Percentiles rank a stretch among this genome's conserved stretches.
These are phyloP conservation scores for Apodospora peruviana DNA, from an alignment of 495 filamentous ascomycete genomes.

Conservation along the genomic window DNA sequence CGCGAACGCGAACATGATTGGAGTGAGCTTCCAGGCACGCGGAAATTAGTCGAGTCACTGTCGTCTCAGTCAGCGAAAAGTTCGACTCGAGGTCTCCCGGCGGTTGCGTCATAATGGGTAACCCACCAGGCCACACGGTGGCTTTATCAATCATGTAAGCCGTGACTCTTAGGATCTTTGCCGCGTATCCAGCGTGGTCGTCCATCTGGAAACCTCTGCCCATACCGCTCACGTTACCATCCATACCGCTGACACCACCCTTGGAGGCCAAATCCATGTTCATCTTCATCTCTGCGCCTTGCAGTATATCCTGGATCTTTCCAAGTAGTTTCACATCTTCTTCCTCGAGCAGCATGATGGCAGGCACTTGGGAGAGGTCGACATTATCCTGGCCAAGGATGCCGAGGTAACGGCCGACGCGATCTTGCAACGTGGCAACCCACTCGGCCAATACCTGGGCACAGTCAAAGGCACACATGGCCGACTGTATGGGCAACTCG, in stretches of 20 bases:
- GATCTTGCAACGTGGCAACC: conserved; percentile 91
- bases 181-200: conserved; percentile 67
- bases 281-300: conserved; percentile 77
- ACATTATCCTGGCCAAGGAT: conserved; percentile 78
- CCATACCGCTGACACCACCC: conserved; percentile 2
- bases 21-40: conserved; percentile 82
- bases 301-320: conserved; percentile 78
- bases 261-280: conserved; percentile 40
- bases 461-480: conserved; percentile 92
- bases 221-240: conserved; percentile 39
- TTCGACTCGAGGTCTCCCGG: neutral
- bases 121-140: conserved; percentile 86
- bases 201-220: conserved; percentile 52
- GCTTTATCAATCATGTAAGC: conserved; percentile 87
- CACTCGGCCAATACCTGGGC: conserved; percentile 97
- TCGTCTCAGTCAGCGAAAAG: conserved; percentile 7
- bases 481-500: conserved; percentile 88
- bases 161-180: conserved; percentile 80
- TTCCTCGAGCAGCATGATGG: conserved; percentile 84
- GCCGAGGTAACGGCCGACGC: conserved; percentile 82
- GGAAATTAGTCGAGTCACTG: conserved; percentile 85
- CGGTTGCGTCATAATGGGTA: conserved; percentile 1
- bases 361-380: conserved; percentile 70
- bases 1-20: conserved; percentile 64
- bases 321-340: conserved; percentile 84